A percentile compares a stretch with the other conserved stretches of the same genome.
These are phyloP conservation scores for Kingdonia uniflora DNA, from an alignment of 164 flowering plant genomes.

Conservation along the genomic window DNA sequence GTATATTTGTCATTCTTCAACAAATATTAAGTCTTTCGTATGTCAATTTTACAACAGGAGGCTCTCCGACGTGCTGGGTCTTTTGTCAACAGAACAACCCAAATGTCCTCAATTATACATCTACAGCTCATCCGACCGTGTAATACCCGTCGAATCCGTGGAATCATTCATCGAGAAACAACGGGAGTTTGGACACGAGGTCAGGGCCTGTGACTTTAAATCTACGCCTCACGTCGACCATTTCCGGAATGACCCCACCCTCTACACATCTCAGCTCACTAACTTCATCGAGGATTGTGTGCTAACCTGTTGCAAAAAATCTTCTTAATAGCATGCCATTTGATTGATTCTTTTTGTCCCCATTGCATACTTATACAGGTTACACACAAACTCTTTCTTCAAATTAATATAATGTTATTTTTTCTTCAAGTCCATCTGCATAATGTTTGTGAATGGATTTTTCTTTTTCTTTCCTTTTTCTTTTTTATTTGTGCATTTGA, in stretches of 20 bases:
- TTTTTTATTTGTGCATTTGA: too few species aligned
- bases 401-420: too few species aligned
- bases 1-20: too few species aligned
- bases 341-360: too few species aligned
- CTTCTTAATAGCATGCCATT: background rate
- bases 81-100: conserved; percentile 64
- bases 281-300: conserved; percentile 73
- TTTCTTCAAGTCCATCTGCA: too few species aligned
- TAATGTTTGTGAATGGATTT: too few species aligned
- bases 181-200: conserved; percentile 65
- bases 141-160: conserved; percentile 72
- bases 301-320: conserved; percentile 20
- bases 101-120: conserved; percentile 77
- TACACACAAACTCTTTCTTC: too few species aligned
- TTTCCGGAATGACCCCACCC: conserved; percentile 68
- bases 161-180: conserved; percentile 82
- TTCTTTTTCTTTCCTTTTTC: too few species aligned
- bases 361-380: too few species aligned
- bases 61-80: conserved; percentile 57
- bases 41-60: conserved; percentile 44
- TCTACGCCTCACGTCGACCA: conserved; percentile 97
- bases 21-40: too few species aligned
- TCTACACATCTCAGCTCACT: conserved; percentile 71
- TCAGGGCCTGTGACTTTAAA: conserved; percentile 77
- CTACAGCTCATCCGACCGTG: conserved; percentile 86